A percentile compares a stretch with the other conserved stretches of the same genome.
Evolutionary conservation across 2,329 filamentous ascomycete genomes (phyloP).

Genomic region (Colletotrichum cuscutae): DNA sequence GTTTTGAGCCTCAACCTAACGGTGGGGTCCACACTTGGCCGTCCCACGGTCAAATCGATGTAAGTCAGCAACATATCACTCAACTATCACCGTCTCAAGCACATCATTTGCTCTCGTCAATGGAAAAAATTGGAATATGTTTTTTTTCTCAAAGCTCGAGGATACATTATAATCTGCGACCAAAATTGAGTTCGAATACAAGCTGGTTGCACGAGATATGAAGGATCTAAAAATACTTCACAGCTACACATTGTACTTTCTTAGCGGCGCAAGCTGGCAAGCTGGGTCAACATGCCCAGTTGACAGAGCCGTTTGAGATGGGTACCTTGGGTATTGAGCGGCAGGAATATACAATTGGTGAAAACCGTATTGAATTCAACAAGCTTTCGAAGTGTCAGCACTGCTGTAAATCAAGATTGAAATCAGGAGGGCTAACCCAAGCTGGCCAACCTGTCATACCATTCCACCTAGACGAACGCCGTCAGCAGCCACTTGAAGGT

Average conservation of each 20-base stretch:
- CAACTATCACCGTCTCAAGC: not conserved
- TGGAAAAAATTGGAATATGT: no score
- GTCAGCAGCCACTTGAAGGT: not conserved
- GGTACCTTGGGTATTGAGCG: not conserved
- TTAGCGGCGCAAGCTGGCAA: not conserved
- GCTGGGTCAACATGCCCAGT: not conserved
- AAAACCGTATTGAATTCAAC: not conserved
- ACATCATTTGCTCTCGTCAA: not conserved
- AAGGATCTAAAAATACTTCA: not conserved
- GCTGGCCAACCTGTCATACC: not conserved
- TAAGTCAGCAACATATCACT: not conserved
- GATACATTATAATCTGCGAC: no score
- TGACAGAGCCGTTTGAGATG: not conserved
- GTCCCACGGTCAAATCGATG: not conserved
- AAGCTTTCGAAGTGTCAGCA: not conserved
- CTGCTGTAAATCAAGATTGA: not conserved
- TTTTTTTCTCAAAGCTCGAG: no score
- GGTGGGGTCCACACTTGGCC: constrained; percentile 3
- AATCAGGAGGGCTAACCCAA: not conserved
- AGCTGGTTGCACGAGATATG: not conserved
- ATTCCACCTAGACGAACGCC: not conserved
- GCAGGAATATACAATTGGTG: not conserved
- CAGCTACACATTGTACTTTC: not conserved
- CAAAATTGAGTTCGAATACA: no score
- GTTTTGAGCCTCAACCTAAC: not conserved